Evolutionary conservation across 257 asterid species (phyloP).

Genomic region (Solanum lycopersicoides): DNA sequence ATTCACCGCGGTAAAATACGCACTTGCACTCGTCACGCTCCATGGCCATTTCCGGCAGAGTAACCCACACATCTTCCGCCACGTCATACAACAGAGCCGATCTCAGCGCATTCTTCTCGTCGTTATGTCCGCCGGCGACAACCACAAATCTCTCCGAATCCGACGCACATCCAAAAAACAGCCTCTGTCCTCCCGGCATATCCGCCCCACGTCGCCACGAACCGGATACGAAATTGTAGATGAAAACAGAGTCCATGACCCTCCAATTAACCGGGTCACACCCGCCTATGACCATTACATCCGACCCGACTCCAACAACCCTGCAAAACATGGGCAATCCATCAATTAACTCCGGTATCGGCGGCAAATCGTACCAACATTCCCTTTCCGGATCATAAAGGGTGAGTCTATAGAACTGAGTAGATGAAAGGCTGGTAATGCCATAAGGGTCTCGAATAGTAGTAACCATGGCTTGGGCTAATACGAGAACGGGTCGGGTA

Average conservation of each 20-base stretch:
- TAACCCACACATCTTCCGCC: constrained; percentile 4
- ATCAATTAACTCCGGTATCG: constrained; percentile 3
- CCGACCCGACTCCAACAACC: constrained; percentile 6
- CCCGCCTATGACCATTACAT: constrained; percentile 15
- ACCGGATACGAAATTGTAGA: neutral
- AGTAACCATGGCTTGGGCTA: constrained; percentile 1
- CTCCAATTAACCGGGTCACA: constrained; percentile 8
- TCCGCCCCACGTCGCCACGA: constrained; percentile 13
- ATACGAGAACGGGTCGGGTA: constrained; percentile 6
- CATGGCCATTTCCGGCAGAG: constrained; percentile 6
- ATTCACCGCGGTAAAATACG: constrained; percentile 1
- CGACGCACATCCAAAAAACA: constrained; percentile 10
- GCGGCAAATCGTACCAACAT: constrained; percentile 3
- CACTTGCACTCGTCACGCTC: constrained; percentile 13
- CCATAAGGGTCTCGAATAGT: neutral
- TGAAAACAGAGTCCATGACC: constrained; percentile 1
- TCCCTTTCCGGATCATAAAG: constrained; percentile 1
- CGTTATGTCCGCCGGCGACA: constrained; percentile 16
- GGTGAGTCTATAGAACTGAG: neutral
- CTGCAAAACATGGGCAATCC: constrained; percentile 13
- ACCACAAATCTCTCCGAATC: constrained; percentile 1
- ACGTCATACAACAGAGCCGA: constrained; percentile 9
- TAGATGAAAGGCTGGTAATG: neutral
- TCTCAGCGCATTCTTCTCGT: neutral
- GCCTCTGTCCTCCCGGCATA: constrained; percentile 8